Percentiles rank a stretch among this genome's conserved stretches.
Evolutionary conservation across 75 land plant species (phyloP).

Genomic region (Isoetes taiwanensis): DNA sequence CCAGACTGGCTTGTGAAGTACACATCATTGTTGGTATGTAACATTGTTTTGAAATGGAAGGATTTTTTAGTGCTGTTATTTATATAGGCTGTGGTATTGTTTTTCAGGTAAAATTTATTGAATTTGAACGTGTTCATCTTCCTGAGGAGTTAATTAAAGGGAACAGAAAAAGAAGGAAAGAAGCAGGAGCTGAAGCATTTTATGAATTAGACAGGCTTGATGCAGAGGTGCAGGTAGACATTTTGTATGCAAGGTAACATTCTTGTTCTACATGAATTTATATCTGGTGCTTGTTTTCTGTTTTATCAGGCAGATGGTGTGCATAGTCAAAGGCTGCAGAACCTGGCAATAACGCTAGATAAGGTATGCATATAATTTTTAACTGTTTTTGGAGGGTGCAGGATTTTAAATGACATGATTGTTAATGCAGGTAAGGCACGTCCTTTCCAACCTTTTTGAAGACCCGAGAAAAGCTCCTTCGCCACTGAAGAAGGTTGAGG

Average conservation of each 20-base stretch:
- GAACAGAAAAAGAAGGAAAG: constrained; percentile 51
- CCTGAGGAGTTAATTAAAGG: constrained; percentile 54
- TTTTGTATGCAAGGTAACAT: background rate
- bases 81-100: background rate
- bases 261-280: background rate
- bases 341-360: constrained; percentile 83
- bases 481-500: constrained; percentile 57
- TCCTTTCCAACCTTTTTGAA: constrained; percentile 58
- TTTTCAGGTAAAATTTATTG: constrained; percentile 64
- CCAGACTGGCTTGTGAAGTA: constrained; percentile 89
- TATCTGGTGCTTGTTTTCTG: background rate
- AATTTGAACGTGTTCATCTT: constrained; percentile 58
- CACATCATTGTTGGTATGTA: constrained; percentile 73
- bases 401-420: background rate
- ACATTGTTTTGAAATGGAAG: background rate
- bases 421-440: constrained; percentile 61
- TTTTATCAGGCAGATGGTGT: constrained; percentile 85
- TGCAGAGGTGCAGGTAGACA: constrained; percentile 65
- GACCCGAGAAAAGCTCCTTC: constrained; percentile 84
- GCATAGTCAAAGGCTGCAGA: constrained; percentile 83
- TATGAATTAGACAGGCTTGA: constrained; percentile 51
- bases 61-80: background rate
- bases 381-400: constrained; percentile 1
- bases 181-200: constrained; percentile 32
- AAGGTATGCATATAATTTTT: constrained; percentile 60